A percentile compares a stretch with the other conserved stretches of the same genome.
These are phyloP conservation scores for Plasmodium adleri DNA, from an alignment of 169 alveolate species.

Conservation along the genomic window DNA sequence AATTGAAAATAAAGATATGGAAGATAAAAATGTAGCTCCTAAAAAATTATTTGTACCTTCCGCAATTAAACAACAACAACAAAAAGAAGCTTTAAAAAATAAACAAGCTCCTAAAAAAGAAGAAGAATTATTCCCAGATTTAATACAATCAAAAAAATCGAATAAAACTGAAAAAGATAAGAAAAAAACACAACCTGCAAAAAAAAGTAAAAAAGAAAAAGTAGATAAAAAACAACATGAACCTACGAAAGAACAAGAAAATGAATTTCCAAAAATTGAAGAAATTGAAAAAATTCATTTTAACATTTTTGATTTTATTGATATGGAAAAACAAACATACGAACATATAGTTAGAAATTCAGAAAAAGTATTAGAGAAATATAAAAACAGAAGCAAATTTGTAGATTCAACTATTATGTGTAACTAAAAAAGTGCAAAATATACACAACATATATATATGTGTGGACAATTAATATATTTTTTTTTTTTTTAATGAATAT, in stretches of 20 bases:
- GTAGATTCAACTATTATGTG: constrained; percentile 39
- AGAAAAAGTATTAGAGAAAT: constrained; percentile 52
- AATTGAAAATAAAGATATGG: background rate
- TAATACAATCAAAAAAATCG: constrained; percentile 51
- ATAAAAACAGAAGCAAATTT: constrained; percentile 62
- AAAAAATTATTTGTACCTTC: constrained; percentile 42
- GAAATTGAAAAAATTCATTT: constrained; percentile 55
- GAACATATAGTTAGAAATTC: constrained; percentile 64
- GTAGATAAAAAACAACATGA: constrained; percentile 26
- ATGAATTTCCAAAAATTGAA: constrained; percentile 34
- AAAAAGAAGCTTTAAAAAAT: background rate
- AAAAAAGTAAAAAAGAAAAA: constrained; percentile 65
- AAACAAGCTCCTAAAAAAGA: constrained; percentile 7
- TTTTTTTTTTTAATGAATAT: too few species aligned
- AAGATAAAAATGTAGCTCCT: constrained; percentile 15
- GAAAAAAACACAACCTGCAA: constrained; percentile 42
- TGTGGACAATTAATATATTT: too few species aligned
- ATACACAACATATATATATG: too few species aligned
- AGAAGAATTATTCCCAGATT: constrained; percentile 54
- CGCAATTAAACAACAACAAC: constrained; percentile 14
- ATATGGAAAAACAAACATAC: constrained; percentile 33
- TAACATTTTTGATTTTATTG: constrained; percentile 65
- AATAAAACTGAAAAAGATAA: constrained; percentile 58
- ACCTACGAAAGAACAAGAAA: constrained; percentile 56
- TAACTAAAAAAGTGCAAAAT: constrained; percentile 5